Conservation (phyloP, 2,329 filamentous ascomycete genomes). For the Ophiostoma piceae region DNA sequence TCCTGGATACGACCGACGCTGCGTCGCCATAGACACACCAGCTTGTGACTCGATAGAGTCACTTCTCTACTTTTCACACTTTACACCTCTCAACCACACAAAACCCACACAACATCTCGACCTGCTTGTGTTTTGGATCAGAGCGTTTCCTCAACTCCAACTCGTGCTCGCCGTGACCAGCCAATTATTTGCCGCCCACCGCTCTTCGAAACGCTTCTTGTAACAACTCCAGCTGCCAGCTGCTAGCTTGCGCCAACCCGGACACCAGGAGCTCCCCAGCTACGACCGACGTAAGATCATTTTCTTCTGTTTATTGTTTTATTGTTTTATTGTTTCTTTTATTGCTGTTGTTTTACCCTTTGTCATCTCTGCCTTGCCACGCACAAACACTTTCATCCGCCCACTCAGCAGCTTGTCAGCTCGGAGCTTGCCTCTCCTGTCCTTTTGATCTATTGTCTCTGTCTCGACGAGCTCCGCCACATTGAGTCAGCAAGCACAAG, state of each 20-base stretch:
- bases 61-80: neutral
- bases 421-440: neutral
- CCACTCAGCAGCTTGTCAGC: neutral
- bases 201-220: conserved; percentile 14
- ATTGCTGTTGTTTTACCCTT: neutral
- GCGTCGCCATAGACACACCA: conserved; percentile 5
- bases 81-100: neutral
- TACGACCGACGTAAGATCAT: conserved; percentile 14
- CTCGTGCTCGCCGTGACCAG: neutral
- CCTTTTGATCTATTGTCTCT: neutral
- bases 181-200: conserved; percentile 1
- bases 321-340: neutral
- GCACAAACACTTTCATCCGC: neutral
- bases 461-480: neutral
- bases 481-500: neutral
- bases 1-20: neutral
- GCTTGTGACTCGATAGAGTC: conserved; percentile 14
- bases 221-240: conserved; percentile 12
- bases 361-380: neutral
- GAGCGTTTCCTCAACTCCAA: neutral
- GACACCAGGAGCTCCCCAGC: conserved; percentile 9
- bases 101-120: neutral
- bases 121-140: conserved; percentile 10
- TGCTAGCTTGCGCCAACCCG: neutral
- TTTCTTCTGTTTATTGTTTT: neutral